Conservation (phyloP, 768 basidiomycete genomes). For the Panellus pusillus region DNA sequence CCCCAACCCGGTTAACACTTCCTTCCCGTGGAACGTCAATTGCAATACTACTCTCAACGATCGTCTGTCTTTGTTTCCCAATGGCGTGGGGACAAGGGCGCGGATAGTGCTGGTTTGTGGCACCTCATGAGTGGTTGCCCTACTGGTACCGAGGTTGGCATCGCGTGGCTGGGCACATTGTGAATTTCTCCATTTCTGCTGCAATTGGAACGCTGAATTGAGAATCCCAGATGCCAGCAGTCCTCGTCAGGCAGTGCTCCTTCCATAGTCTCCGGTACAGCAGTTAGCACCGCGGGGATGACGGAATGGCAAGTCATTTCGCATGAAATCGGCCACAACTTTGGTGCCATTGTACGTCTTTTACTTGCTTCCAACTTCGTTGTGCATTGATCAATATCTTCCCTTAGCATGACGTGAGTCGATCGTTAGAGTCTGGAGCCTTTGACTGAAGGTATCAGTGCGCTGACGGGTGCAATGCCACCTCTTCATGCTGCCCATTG, state of each 20-base stretch:
- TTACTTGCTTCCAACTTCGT: constrained; percentile 3
- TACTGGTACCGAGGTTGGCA: constrained; percentile 80
- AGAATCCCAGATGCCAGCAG: constrained; percentile 51
- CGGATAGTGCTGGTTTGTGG: constrained; percentile 82
- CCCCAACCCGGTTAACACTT: constrained; percentile 51
- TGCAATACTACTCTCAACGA: constrained; percentile 66
- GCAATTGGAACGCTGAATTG: constrained; percentile 4
- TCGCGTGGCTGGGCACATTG: constrained; percentile 85
- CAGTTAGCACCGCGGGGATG: constrained; percentile 72
- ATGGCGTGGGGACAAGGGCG: constrained; percentile 74
- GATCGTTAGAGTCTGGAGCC: not conserved
- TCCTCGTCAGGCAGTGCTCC: constrained; percentile 44
- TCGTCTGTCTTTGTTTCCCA: constrained; percentile 77
- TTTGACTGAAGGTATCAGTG: constrained; percentile 45
- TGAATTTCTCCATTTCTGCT: constrained; percentile 32
- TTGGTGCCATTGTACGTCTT: constrained; percentile 78
- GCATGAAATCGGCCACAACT: constrained; percentile 86
- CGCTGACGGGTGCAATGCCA: constrained; percentile 58
- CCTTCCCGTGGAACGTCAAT: constrained; percentile 72
- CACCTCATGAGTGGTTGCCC: constrained; percentile 86
- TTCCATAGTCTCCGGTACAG: constrained; percentile 73
- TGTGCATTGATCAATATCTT: constrained; percentile 8
- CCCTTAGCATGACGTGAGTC: constrained; percentile 55
- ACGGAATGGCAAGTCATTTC: constrained; percentile 84
- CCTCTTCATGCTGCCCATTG: constrained; percentile 68